Evolutionary conservation across 202 grass and related monocot species (phyloP).

Genomic region (Setaria viridis): DNA sequence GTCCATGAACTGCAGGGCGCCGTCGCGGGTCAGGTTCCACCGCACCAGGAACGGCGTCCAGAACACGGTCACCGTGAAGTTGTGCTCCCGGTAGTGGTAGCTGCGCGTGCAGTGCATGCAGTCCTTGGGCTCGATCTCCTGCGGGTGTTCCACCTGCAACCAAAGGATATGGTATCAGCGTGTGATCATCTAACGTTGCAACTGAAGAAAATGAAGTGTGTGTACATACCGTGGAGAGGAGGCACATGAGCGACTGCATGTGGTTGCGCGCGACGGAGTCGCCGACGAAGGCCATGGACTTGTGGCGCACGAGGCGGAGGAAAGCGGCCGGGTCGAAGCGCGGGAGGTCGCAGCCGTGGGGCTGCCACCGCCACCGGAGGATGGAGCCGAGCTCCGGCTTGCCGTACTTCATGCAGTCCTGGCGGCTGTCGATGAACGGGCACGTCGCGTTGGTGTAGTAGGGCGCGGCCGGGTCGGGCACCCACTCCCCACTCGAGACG

Average conservation of each 20-base stretch:
- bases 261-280: constrained; percentile 82
- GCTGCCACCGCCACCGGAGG: constrained; percentile 76
- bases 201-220: too few relatives aligned
- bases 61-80: constrained; percentile 66
- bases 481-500: constrained; percentile 65
- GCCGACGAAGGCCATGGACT: constrained; percentile 79
- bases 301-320: constrained; percentile 60
- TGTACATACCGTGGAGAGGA: constrained; percentile 47
- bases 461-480: constrained; percentile 53
- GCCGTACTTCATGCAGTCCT: constrained; percentile 76
- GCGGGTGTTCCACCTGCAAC: constrained; percentile 34
- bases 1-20: constrained; percentile 46
- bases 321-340: constrained; percentile 73
- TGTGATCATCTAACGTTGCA: too few relatives aligned
- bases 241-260: constrained; percentile 80
- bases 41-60: constrained; percentile 71
- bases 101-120: constrained; percentile 58
- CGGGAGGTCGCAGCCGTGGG: constrained; percentile 70
- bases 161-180: too few relatives aligned
- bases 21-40: constrained; percentile 49
- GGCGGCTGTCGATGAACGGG: constrained; percentile 56
- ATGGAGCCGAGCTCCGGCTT: constrained; percentile 56
- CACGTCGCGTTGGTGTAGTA: constrained; percentile 86
- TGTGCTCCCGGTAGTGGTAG: constrained; percentile 54
- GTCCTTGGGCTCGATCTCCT: constrained; percentile 44